Conservation (phyloP, 208 protist species). For the Tetramitus jugosus region DNA sequence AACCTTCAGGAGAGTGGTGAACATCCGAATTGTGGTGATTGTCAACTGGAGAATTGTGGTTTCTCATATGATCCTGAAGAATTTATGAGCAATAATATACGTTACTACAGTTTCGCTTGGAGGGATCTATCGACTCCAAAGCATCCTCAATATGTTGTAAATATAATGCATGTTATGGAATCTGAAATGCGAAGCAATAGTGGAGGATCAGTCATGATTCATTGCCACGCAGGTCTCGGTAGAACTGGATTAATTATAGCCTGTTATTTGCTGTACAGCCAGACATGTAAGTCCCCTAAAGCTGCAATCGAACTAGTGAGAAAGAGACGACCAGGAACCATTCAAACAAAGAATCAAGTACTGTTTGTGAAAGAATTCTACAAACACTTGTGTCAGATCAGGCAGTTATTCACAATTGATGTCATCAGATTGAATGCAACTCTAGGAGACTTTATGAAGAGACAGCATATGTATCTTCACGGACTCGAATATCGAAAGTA, state of each 20-base stretch:
- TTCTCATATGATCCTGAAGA: slow-evolving; percentile 74
- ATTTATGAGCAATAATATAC: slow-evolving; percentile 67
- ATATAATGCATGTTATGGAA: slow-evolving; percentile 77
- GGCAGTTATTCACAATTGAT: no score
- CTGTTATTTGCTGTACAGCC: slow-evolving; percentile 69
- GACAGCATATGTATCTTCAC: no score
- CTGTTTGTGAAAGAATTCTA: slow-evolving; percentile 69
- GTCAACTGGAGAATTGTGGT: slow-evolving; percentile 59
- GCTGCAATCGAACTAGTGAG: slow-evolving; percentile 65
- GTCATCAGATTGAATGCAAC: no score
- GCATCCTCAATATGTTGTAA: slow-evolving; percentile 66
- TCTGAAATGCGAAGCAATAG: slow-evolving; percentile 72
- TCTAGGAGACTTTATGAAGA: no score
- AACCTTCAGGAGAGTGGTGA: slow-evolving; percentile 78
- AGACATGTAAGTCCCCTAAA: slow-evolving; percentile 53
- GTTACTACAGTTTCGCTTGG: slow-evolving; percentile 77
- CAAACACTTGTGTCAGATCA: neutral
- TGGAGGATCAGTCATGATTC: slow-evolving; percentile 64
- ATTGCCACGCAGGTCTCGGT: slow-evolving; percentile 79
- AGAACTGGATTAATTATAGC: slow-evolving; percentile 76
- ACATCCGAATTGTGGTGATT: slow-evolving; percentile 71
- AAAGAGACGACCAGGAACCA: slow-evolving; percentile 54
- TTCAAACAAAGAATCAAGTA: slow-evolving; percentile 67
- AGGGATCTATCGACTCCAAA: slow-evolving; percentile 71
- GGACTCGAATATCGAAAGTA: no score